Conservation (phyloP, 495 filamentous ascomycete species). For the Annulohypoxylon moriforme region DNA sequence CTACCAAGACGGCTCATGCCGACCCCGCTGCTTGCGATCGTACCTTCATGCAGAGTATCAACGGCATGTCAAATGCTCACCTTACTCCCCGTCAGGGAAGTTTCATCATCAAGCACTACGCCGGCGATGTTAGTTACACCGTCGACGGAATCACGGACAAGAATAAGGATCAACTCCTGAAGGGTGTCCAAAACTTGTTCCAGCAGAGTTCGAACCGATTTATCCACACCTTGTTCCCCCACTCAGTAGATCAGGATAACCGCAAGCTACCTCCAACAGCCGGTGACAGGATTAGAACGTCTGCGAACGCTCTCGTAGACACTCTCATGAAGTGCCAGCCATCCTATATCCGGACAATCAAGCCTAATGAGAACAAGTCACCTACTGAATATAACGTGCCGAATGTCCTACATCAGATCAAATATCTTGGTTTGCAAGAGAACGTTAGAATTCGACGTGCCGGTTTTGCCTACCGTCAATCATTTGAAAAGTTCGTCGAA, state of each 20-base stretch:
- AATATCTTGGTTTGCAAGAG: constrained; percentile 98
- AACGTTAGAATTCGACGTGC: constrained; percentile 98
- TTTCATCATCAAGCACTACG: constrained; percentile 99
- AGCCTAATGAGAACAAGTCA: constrained; percentile 98
- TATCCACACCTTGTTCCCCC: constrained; percentile 86
- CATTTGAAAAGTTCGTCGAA: constrained; percentile 98
- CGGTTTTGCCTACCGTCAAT: constrained; percentile 97
- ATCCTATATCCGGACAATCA: constrained; percentile 98
- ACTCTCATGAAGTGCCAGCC: constrained; percentile 97
- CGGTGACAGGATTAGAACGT: constrained; percentile 96
- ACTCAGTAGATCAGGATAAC: constrained; percentile 96
- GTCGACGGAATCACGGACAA: constrained; percentile 99
- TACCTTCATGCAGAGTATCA: constrained; percentile 93
- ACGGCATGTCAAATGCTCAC: constrained; percentile 88
- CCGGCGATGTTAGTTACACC: constrained; percentile 95
- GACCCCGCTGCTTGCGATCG: constrained; percentile 94
- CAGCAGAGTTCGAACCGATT: constrained; percentile 85
- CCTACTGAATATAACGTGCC: constrained; percentile 88
- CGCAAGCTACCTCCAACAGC: constrained; percentile 93
- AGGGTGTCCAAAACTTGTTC: constrained; percentile 91
- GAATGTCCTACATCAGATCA: constrained; percentile 98
- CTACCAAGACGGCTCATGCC: constrained; percentile 95
- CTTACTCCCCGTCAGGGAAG: constrained; percentile 93
- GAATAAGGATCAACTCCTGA: constrained; percentile 98
- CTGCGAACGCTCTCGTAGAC: constrained; percentile 93